A percentile compares a stretch with the other conserved stretches of the same genome.
These are phyloP conservation scores for Pseudocercospora cruenta DNA, from an alignment of 2,329 filamentous ascomycete genomes.

Conservation along the genomic window DNA sequence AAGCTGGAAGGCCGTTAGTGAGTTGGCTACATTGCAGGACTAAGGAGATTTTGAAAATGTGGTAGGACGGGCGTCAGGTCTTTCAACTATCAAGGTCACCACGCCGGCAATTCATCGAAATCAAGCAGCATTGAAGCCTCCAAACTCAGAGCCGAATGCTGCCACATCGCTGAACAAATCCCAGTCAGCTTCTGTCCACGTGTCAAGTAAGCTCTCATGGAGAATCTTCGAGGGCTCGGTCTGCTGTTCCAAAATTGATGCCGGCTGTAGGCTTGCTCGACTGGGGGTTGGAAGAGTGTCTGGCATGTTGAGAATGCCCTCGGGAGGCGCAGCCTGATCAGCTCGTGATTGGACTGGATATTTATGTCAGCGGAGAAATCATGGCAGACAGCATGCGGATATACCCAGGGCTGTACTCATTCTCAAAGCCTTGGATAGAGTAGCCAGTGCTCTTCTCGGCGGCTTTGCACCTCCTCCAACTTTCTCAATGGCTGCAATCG, in stretches of 20 bases:
- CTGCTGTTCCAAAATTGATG: neutral
- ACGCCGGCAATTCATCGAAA: neutral
- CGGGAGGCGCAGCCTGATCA: neutral
- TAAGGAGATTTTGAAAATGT: neutral
- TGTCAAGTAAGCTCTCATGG: neutral
- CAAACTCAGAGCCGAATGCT: neutral
- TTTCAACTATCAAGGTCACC: neutral
- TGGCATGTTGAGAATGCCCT: too few species aligned
- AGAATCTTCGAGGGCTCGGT: neutral
- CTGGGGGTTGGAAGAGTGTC: too few species aligned
- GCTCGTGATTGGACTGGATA: neutral
- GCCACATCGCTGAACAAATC: neutral
- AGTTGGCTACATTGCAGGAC: conserved; percentile 7
- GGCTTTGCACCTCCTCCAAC: conserved; percentile 1
- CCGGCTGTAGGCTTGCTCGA: neutral
- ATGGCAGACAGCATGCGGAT: neutral
- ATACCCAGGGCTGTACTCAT: neutral
- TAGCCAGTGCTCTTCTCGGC: neutral
- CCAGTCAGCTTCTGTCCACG: neutral
- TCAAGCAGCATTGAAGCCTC: neutral
- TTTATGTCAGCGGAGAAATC: neutral
- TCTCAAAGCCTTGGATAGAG: neutral
- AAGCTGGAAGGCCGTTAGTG: conserved; percentile 23
- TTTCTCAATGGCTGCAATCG: conserved; percentile 1
- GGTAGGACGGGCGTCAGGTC: neutral